Conservation (phyloP, 768 basidiomycete species). For the Pholiota molesta region DNA sequence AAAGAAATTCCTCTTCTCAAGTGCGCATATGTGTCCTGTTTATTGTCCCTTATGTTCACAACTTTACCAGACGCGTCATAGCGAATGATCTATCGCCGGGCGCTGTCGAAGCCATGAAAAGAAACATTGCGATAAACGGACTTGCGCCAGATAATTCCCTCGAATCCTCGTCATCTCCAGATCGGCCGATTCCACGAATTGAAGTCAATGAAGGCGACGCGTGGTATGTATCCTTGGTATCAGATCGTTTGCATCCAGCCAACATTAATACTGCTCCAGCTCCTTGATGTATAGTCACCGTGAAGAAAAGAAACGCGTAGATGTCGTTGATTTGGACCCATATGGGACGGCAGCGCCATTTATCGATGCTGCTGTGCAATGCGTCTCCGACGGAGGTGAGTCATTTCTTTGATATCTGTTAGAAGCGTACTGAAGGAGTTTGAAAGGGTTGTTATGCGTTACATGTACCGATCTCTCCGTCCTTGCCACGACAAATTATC, state of each 20-base stretch:
- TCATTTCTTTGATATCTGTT: slow-evolving; percentile 3
- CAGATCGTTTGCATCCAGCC: neutral
- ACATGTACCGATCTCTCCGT: slow-evolving; percentile 97
- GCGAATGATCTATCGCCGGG: slow-evolving; percentile 91
- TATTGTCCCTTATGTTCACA: slow-evolving; percentile 12
- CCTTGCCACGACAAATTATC: slow-evolving; percentile 90
- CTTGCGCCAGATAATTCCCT: slow-evolving; percentile 42
- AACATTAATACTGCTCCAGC: slow-evolving; percentile 40
- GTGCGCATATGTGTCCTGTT: slow-evolving; percentile 44
- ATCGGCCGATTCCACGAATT: slow-evolving; percentile 47
- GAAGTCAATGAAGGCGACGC: slow-evolving; percentile 93
- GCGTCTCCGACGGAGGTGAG: slow-evolving; percentile 84
- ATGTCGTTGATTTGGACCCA: slow-evolving; percentile 97
- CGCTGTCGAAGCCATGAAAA: slow-evolving; percentile 83
- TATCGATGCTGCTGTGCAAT: slow-evolving; percentile 92
- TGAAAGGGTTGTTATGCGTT: slow-evolving; percentile 82
- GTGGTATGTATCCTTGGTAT: slow-evolving; percentile 54
- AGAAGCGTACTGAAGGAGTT: neutral
- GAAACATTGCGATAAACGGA: slow-evolving; percentile 84
- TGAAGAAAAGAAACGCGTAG: slow-evolving; percentile 71
- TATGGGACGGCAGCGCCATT: slow-evolving; percentile 98
- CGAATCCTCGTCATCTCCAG: slow-evolving; percentile 23
- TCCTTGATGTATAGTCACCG: slow-evolving; percentile 91
- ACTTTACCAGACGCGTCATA: slow-evolving; percentile 71
- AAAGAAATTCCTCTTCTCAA: slow-evolving; percentile 93